Evolutionary conservation across 2,329 filamentous ascomycete genomes (phyloP).

Genomic region (Venturia carpophila): DNA sequence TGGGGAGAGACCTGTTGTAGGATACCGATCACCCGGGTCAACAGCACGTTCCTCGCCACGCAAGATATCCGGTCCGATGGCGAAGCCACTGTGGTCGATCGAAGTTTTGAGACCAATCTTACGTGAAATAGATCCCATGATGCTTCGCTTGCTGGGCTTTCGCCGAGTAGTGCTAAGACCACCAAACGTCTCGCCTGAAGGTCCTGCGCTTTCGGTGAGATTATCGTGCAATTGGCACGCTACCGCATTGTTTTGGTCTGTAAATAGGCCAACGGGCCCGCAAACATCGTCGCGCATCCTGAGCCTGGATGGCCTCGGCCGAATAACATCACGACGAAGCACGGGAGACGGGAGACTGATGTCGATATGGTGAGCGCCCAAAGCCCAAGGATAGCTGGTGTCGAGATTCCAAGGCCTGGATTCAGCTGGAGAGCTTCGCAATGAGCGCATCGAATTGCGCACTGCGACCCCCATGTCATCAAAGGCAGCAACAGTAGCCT

Average conservation of each 20-base stretch:
- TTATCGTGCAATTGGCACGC: background rate
- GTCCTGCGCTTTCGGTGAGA: background rate
- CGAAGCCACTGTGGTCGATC: slow-evolving; percentile 18
- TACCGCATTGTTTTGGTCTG: background rate
- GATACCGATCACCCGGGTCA: slow-evolving; percentile 42
- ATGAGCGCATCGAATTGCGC: slow-evolving; percentile 23
- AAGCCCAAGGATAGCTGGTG: slow-evolving; percentile 22
- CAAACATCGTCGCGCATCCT: slow-evolving; percentile 14
- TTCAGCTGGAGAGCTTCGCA: slow-evolving; percentile 12
- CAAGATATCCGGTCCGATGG: slow-evolving; percentile 23
- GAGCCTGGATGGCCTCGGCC: slow-evolving; percentile 17
- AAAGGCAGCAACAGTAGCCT: background rate
- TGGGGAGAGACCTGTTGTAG: slow-evolving; percentile 38
- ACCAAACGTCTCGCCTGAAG: slow-evolving; percentile 16
- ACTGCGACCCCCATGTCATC: background rate
- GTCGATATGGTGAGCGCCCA: slow-evolving; percentile 19
- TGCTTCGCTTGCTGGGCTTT: slow-evolving; percentile 19
- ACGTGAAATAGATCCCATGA: slow-evolving; percentile 20
- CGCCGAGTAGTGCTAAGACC: slow-evolving; percentile 16
- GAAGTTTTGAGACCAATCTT: slow-evolving; percentile 18
- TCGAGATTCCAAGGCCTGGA: slow-evolving; percentile 21
- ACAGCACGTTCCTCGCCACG: slow-evolving; percentile 26
- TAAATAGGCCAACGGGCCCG: background rate
- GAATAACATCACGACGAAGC: slow-evolving; percentile 17
- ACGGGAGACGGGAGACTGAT: slow-evolving; percentile 20